phyloP scores from a whole-genome alignment of 768 basidiomycete species.

The Boletus sensibilis region DNA sequence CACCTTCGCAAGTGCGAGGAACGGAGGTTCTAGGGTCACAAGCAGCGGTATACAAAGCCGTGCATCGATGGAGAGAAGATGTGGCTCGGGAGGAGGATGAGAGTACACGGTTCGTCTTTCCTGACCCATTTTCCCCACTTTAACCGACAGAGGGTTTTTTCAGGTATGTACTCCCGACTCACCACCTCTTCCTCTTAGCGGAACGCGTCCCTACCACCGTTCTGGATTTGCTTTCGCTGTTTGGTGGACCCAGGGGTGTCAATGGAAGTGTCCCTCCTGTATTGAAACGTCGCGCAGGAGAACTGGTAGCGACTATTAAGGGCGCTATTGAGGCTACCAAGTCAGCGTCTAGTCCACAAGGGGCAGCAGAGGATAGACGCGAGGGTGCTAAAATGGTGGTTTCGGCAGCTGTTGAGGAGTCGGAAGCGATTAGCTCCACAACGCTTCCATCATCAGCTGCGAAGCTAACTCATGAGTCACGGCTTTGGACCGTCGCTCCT shows the following conservation, averaged over 20 bases:
- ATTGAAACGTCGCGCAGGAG: slow-evolving; percentile 58
- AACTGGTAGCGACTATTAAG: slow-evolving; percentile 62
- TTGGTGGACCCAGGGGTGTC: slow-evolving; percentile 35
- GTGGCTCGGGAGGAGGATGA: slow-evolving; percentile 85
- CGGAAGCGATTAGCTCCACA: slow-evolving; percentile 6
- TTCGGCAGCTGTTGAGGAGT: background rate
- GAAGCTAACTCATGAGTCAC: slow-evolving; percentile 10
- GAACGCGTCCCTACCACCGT: slow-evolving; percentile 69
- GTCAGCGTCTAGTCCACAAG: background rate
- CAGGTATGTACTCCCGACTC: slow-evolving; percentile 76
- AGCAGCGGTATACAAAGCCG: slow-evolving; percentile 61
- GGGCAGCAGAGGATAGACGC: background rate
- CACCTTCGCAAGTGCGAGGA: slow-evolving; percentile 29
- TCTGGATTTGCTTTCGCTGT: slow-evolving; percentile 56
- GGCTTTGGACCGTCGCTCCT: slow-evolving; percentile 19
- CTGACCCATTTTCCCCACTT: background rate
- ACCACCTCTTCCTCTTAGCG: slow-evolving; percentile 69
- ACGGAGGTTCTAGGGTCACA: slow-evolving; percentile 42
- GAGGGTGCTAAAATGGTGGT: background rate
- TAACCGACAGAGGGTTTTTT: background rate
- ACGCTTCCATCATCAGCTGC: slow-evolving; percentile 9
- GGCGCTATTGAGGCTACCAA: slow-evolving; percentile 37
- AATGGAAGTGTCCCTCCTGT: slow-evolving; percentile 54
- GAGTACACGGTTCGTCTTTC: slow-evolving; percentile 61
- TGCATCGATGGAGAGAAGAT: slow-evolving; percentile 83